Conservation (phyloP, 2,329 filamentous ascomycete species). For the Fusarium fracticaudum region DNA sequence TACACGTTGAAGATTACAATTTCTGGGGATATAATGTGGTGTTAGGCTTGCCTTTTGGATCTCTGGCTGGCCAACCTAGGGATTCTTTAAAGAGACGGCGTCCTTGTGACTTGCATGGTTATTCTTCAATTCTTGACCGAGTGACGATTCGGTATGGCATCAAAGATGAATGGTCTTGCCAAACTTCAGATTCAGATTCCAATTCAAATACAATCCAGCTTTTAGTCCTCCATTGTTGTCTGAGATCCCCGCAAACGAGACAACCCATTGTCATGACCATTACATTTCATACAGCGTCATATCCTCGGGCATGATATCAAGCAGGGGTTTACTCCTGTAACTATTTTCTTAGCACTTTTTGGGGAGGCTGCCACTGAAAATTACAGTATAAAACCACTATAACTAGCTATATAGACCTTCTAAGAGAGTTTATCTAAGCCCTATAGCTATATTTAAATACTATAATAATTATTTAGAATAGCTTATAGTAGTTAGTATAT, state of each 20-base stretch:
- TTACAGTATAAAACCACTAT: too few species aligned
- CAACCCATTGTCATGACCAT: conserved; percentile 9
- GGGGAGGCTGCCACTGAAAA: too few species aligned
- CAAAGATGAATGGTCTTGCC: conserved; percentile 10
- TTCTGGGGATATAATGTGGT: conserved; percentile 17
- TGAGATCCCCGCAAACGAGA: background rate
- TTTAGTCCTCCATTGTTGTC: background rate
- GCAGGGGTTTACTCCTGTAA: background rate
- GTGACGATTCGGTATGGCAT: conserved; percentile 12
- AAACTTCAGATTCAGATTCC: conserved; percentile 7
- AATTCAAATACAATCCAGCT: background rate
- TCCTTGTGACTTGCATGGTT: conserved; percentile 8
- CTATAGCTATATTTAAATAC: too few species aligned
- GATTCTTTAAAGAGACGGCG: conserved; percentile 19
- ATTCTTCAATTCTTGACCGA: conserved; percentile 17
- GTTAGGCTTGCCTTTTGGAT: conserved; percentile 14
- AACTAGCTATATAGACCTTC: too few species aligned
- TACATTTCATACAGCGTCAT: background rate
- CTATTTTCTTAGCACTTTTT: too few species aligned
- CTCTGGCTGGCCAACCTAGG: conserved; percentile 8
- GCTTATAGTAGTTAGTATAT: too few species aligned
- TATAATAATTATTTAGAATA: too few species aligned
- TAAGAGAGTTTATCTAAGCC: too few species aligned
- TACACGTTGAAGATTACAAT: background rate
- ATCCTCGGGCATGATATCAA: background rate